Evolutionary conservation across 2,329 filamentous ascomycete genomes (phyloP), one percentile per base, ranked within the genome.

Genomic region (Aspergillus bombycis): DNA sequence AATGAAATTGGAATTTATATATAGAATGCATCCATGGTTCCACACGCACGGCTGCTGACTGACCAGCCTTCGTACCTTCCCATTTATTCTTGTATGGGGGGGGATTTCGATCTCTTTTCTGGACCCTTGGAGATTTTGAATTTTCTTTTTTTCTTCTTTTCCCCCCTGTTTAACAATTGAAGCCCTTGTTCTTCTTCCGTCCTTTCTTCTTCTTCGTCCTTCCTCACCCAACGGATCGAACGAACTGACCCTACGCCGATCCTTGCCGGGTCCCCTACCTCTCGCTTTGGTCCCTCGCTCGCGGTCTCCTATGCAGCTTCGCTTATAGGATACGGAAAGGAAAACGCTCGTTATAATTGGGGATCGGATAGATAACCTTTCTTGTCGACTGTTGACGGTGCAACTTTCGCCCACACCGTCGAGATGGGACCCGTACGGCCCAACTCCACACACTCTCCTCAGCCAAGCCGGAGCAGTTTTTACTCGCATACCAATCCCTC

Each of bases 391-490:
- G 19, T 41, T 41, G 38, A 41, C 38, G 38, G 38, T 41, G 16
- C 38, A 10, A 10, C 8, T 36, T 54, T 36, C 52, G 19, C 30
- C 52, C 52, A 34, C n/a, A 54, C 26, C 52, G 30, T 23, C 28
- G 30, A 36, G 52, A 55, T 55, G 52, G 52, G 52, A 55, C 52
- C 52, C 34, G 52, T 55, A 36, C 52, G 52, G 52, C 52, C 52
- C n/a, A 38, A 38, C 52, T 55, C 52, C 52, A 55, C 52, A 26
- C 52, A 55, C n/a, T 55, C 52, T 38, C 52, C 43, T 28, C 60
- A 57, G 54, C 32, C 56, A 38, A 62, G 60, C 60, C 54, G 60
- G 43, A 62, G 60, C 54, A 62, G 60, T 55, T 50, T 62, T 45
- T 62, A 62, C 28, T 62, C 60, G 21, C 60, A 57, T 23, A 36